phyloP scores from a whole-genome alignment of 768 basidiomycete genomes.

The Neoboletus brunneissimus region DNA sequence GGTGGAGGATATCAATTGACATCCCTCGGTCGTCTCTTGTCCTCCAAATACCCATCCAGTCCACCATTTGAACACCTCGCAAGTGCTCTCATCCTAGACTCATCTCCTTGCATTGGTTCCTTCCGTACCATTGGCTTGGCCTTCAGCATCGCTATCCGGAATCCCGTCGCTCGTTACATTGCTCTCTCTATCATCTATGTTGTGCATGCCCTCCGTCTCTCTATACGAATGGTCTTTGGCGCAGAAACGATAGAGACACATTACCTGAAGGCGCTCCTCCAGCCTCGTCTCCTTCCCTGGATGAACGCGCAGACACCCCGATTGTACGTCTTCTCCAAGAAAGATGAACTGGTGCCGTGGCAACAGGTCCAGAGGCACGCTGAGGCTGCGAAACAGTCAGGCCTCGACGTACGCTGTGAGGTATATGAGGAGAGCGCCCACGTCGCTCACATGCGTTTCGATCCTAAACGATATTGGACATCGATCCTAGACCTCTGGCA shows the following conservation, averaged over 20 bases:
- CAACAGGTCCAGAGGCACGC: conserved; percentile 26
- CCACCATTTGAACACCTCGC: background rate
- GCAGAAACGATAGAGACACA: conserved; percentile 5
- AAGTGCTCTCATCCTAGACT: conserved; percentile 24
- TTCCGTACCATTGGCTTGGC: conserved; percentile 22
- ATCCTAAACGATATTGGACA: conserved; percentile 30
- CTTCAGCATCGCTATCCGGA: conserved; percentile 21
- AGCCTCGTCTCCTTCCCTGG: conserved; percentile 33
- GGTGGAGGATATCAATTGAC: conserved; percentile 25
- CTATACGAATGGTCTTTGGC: conserved; percentile 15
- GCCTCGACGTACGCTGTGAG: conserved; percentile 28
- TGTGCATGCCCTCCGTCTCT: conserved; percentile 11
- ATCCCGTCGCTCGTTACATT: conserved; percentile 17
- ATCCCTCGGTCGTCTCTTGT: conserved; percentile 17
- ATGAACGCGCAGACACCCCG: conserved; percentile 30
- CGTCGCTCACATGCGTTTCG: conserved; percentile 33
- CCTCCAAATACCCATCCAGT: conserved; percentile 15
- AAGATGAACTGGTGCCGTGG: conserved; percentile 32
- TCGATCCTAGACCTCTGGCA: conserved; percentile 24
- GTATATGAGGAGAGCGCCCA: conserved; percentile 35
- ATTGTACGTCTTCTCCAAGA: conserved; percentile 36
- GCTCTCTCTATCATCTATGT: conserved; percentile 14
- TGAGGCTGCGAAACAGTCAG: conserved; percentile 19
- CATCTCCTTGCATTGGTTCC: conserved; percentile 14
- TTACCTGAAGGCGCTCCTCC: conserved; percentile 13